A percentile compares a stretch with the other conserved stretches of the same genome.
phyloP scores from a whole-genome alignment of 1,284 basidiomycete genomes.

The Irpex sp. region DNA sequence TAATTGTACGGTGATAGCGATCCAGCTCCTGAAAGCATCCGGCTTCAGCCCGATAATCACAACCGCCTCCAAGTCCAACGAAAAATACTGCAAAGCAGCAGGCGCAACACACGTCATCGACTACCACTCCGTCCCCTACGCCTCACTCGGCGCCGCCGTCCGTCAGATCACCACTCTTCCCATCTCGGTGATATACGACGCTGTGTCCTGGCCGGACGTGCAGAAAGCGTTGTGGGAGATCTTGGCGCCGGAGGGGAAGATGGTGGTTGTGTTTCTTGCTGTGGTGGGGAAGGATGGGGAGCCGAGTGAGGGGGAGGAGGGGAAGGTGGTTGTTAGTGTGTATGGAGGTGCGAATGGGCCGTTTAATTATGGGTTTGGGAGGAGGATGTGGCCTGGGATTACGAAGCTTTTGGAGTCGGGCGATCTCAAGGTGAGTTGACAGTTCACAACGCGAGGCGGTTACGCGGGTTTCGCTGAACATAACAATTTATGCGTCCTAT shows the following conservation, averaged over 20 bases:
- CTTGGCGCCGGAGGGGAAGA: constrained; percentile 16
- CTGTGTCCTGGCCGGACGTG: constrained; percentile 27
- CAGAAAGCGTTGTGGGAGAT: constrained; percentile 18
- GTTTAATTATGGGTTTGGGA: constrained; percentile 8
- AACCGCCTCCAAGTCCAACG: constrained; percentile 25
- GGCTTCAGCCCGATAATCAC: constrained; percentile 24
- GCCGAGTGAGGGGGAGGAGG: neutral
- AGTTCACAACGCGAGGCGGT: too few relatives aligned
- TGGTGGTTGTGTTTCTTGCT: neutral
- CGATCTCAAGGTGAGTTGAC: constrained; percentile 9
- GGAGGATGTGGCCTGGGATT: constrained; percentile 10
- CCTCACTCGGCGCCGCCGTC: constrained; percentile 9
- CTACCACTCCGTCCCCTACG: constrained; percentile 11
- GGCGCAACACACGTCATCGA: constrained; percentile 31
- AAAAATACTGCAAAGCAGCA: constrained; percentile 25
- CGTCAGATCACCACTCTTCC: constrained; percentile 11
- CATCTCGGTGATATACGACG: constrained; percentile 14
- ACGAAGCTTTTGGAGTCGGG: constrained; percentile 12
- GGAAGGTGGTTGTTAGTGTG: constrained; percentile 10
- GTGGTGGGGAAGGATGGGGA: neutral
- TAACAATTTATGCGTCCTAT: neutral
- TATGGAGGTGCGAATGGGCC: constrained; percentile 8
- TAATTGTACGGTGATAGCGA: constrained; percentile 10
- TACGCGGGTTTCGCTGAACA: too few relatives aligned
- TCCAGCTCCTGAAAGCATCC: constrained; percentile 25